phyloP scores from a whole-genome alignment of 768 basidiomycete genomes.

The Gloeophyllum trabeum region DNA sequence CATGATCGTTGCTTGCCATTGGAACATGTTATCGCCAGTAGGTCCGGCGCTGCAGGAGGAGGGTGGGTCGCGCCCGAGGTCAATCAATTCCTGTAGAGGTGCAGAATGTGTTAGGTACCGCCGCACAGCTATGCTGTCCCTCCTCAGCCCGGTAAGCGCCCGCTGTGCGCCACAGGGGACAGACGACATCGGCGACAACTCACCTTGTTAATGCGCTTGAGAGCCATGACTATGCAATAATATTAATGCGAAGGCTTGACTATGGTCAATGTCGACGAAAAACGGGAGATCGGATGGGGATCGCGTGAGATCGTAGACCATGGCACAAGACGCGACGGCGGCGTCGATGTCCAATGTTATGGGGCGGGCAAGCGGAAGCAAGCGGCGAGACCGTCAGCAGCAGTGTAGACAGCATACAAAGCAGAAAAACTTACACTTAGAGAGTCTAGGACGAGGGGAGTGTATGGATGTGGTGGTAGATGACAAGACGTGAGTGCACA shows the following conservation, averaged over 20 bases:
- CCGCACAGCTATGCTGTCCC: background rate
- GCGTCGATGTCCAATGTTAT: no score
- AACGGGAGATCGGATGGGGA: slow-evolving; percentile 16
- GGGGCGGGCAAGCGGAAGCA: no score
- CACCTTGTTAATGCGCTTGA: slow-evolving; percentile 99
- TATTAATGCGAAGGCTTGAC: slow-evolving; percentile 6
- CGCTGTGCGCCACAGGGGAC: background rate
- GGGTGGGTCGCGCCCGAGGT: slow-evolving; percentile 98
- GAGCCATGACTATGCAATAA: slow-evolving; percentile 52
- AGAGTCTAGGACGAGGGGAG: no score
- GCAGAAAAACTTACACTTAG: no score
- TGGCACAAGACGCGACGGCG: slow-evolving; percentile 14
- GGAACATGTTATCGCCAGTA: slow-evolving; percentile 96
- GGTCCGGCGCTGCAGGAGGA: slow-evolving; percentile 99
- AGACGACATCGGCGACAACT: slow-evolving; percentile 6
- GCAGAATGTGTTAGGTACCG: background rate
- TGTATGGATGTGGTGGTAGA: no score
- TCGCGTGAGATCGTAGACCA: slow-evolving; percentile 26
- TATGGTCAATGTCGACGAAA: background rate
- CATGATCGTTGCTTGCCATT: slow-evolving; percentile 99
- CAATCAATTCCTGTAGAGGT: slow-evolving; percentile 82
- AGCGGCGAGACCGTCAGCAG: no score
- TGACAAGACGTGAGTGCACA: no score
- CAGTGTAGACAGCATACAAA: no score
- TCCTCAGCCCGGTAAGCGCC: background rate